These are phyloP conservation scores for Russula sp. DNA, from an alignment of 768 basidiomycete genomes.

Conservation along the genomic window DNA sequence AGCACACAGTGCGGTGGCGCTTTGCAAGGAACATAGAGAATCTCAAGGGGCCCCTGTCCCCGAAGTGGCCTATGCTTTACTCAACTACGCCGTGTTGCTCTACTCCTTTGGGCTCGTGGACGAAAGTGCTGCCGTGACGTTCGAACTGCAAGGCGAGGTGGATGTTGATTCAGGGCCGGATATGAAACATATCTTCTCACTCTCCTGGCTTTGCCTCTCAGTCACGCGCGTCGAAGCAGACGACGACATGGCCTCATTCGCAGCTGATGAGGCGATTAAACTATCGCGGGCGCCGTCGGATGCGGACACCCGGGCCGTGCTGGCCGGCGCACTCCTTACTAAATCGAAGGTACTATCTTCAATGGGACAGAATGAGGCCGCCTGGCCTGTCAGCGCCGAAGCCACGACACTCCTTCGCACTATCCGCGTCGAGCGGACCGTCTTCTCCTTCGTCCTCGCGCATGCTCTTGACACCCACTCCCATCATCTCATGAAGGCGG, in stretches of 20 bases:
- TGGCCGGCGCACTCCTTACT: constrained; percentile 8
- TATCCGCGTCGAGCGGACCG: neutral
- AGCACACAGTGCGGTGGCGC: neutral
- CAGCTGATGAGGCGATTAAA: constrained; percentile 1
- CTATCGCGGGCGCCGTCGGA: neutral
- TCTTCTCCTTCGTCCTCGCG: constrained; percentile 9
- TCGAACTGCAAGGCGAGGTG: constrained; percentile 6
- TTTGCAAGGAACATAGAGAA: neutral
- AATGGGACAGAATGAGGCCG: neutral
- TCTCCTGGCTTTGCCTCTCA: constrained; percentile 5
- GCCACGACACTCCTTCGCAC: constrained; percentile 1
- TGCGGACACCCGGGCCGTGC: neutral
- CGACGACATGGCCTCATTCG: neutral
- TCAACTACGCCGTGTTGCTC: constrained; percentile 6
- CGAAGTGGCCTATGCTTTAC: constrained; percentile 3
- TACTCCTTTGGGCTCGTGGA: neutral
- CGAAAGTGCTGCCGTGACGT: neutral
- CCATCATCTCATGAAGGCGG: constrained; percentile 6
- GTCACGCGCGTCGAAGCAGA: neutral
- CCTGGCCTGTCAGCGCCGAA: neutral
- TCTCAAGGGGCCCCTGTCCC: neutral
- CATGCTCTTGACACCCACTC: constrained; percentile 7
- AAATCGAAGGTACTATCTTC: constrained; percentile 15
- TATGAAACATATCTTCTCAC: neutral
- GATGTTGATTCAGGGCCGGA: neutral